phyloP scores from a whole-genome alignment of 1,139 yeast genomes.

The Zygosaccharomyces pseudobailii region DNA sequence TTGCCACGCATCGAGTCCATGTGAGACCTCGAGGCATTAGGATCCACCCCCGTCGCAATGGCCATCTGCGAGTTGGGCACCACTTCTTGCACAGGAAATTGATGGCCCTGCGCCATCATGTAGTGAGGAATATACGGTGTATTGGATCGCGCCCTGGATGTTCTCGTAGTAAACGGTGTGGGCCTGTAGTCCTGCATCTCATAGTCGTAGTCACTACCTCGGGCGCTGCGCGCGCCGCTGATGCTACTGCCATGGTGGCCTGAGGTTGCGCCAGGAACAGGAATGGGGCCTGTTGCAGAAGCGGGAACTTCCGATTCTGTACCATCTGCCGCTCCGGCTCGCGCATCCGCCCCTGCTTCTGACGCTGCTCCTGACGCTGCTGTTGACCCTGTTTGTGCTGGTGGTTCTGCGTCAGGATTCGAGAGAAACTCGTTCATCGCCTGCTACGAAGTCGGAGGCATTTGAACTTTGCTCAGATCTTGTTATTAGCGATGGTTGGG shows the following conservation, averaged over 20 bases:
- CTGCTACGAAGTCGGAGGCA: conserved; percentile 10
- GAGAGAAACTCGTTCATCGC: conserved; percentile 19
- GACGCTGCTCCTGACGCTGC: not conserved
- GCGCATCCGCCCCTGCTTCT: conserved; percentile 5
- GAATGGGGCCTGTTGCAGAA: not conserved
- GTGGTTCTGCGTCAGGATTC: conserved; percentile 8
- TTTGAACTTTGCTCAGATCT: not conserved
- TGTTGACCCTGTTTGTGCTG: not conserved
- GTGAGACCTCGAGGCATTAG: not conserved
- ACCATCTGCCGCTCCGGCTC: not conserved
- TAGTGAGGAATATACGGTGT: conserved; percentile 30
- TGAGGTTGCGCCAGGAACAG: not conserved
- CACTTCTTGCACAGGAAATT: conserved; percentile 31
- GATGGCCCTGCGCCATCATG: conserved; percentile 11
- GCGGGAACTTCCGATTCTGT: conserved; percentile 3
- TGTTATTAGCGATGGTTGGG: not conserved
- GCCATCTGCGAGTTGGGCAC: conserved; percentile 30
- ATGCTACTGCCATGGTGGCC: conserved; percentile 4
- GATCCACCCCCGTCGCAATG: conserved; percentile 13
- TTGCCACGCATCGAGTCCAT: not conserved
- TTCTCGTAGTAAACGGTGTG: conserved; percentile 4
- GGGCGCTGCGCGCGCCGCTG: conserved; percentile 12
- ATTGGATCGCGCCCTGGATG: conserved; percentile 17
- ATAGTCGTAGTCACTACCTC: conserved; percentile 24
- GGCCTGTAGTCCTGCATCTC: conserved; percentile 25